phyloP scores from a whole-genome alignment of 768 basidiomycete genomes.

The Tylopilus subfusipes region DNA sequence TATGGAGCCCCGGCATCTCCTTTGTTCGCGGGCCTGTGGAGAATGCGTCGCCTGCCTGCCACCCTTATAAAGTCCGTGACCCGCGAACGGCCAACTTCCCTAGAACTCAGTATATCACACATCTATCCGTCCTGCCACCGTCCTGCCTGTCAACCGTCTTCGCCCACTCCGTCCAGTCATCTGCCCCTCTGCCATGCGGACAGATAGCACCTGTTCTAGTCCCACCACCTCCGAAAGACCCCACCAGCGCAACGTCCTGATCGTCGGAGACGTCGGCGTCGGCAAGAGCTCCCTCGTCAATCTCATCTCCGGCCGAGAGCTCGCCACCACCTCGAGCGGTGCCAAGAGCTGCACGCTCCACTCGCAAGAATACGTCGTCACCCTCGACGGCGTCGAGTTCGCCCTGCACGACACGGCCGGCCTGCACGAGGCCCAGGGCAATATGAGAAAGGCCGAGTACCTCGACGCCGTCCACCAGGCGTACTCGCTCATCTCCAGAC shows the following conservation, averaged over 20 bases:
- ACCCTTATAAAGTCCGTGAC: slow-evolving; percentile 12
- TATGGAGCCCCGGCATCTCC: slow-evolving; percentile 2
- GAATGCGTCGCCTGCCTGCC: not conserved
- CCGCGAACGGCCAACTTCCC: not conserved
- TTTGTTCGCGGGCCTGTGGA: slow-evolving; percentile 8
- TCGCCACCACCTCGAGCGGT: slow-evolving; percentile 29
- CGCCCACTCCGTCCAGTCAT: not conserved
- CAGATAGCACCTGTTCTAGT: slow-evolving; percentile 14
- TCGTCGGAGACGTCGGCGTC: slow-evolving; percentile 27
- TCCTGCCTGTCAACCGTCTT: slow-evolving; percentile 1
- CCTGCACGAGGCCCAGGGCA: slow-evolving; percentile 25
- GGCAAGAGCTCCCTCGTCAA: slow-evolving; percentile 44
- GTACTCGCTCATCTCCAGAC: slow-evolving; percentile 33
- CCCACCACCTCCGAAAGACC: slow-evolving; percentile 6
- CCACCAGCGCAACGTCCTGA: slow-evolving; percentile 25
- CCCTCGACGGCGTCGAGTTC: slow-evolving; percentile 18
- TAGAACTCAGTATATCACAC: not conserved
- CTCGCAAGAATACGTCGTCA: slow-evolving; percentile 19
- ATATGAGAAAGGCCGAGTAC: slow-evolving; percentile 23
- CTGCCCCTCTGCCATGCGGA: slow-evolving; percentile 7
- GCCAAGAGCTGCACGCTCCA: slow-evolving; percentile 37
- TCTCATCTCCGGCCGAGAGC: slow-evolving; percentile 29
- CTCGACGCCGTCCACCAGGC: slow-evolving; percentile 28
- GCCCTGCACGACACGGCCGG: slow-evolving; percentile 27
- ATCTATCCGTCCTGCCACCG: not conserved